A percentile compares a stretch with the other conserved stretches of the same genome.
Conservation (phyloP, 2,329 filamentous ascomycete genomes). For the Macrophomina phaseolina region DNA sequence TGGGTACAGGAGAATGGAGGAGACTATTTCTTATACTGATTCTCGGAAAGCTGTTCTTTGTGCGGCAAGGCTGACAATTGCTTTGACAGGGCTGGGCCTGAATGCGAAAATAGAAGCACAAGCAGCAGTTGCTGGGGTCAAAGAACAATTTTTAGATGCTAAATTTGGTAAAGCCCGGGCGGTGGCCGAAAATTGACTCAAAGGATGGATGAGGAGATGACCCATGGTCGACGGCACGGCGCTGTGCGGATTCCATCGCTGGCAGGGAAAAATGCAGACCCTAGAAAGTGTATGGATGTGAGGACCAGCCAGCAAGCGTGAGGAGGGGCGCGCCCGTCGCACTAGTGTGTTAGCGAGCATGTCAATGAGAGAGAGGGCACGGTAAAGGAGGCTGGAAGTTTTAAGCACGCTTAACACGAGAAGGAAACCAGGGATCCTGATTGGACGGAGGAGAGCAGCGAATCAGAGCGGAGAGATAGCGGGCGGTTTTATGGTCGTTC, state of each 20-base stretch:
- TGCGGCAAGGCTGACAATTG: not conserved
- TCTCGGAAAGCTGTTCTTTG: not conserved
- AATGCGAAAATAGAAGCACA: slow-evolving; percentile 9
- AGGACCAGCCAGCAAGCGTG: no score
- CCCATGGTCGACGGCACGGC: slow-evolving; percentile 6
- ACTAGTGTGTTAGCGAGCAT: not conserved
- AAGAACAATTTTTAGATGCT: slow-evolving; percentile 15
- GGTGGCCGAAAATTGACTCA: slow-evolving; percentile 5
- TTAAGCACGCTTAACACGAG: slow-evolving; percentile 10
- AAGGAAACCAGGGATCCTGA: not conserved
- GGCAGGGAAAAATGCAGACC: slow-evolving; percentile 5
- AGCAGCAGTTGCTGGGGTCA: not conserved
- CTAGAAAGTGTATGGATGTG: not conserved
- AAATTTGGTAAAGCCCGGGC: slow-evolving; percentile 1
- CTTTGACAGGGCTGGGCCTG: not conserved
- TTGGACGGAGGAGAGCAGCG: not conserved
- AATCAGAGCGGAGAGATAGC: not conserved
- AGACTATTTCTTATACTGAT: not conserved
- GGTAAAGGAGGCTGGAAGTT: slow-evolving; percentile 5
- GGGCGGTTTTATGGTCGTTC: not conserved
- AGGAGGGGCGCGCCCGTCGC: no score
- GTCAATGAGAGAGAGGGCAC: not conserved
- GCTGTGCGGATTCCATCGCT: not conserved
- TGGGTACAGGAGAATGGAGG: no score
- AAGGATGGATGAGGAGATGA: not conserved